phyloP scores from a whole-genome alignment of 1,284 basidiomycete genomes.

The Ustilago esculenta region DNA sequence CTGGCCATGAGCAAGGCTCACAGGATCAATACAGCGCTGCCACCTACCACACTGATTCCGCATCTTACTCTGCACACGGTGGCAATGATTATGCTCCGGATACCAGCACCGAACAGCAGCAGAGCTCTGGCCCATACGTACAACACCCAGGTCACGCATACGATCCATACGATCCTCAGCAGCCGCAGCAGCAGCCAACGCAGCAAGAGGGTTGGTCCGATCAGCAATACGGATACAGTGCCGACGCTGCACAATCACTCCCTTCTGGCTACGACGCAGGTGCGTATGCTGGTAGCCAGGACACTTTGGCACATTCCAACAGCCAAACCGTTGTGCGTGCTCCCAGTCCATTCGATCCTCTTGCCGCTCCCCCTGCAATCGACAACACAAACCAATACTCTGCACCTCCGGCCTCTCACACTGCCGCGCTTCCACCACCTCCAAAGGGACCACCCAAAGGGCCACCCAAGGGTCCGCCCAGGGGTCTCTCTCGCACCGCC shows the following conservation, averaged over 20 bases:
- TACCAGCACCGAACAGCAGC: constrained; percentile 1
- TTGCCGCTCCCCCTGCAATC: constrained; percentile 7
- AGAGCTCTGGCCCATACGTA: neutral
- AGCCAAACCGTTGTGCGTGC: constrained; percentile 10
- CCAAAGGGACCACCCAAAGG: constrained; percentile 20
- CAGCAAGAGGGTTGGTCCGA: constrained; percentile 12
- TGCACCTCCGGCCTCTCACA: constrained; percentile 5
- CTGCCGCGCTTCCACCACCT: constrained; percentile 14
- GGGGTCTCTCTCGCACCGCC: constrained; percentile 34
- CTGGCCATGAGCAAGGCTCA: constrained; percentile 5
- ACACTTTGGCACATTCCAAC: neutral
- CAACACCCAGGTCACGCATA: neutral
- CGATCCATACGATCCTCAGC: constrained; percentile 6
- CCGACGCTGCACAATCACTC: neutral
- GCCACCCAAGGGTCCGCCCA: constrained; percentile 41
- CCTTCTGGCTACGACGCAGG: constrained; percentile 6
- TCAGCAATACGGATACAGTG: constrained; percentile 9
- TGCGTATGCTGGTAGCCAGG: neutral
- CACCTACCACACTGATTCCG: too few relatives aligned
- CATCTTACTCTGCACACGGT: constrained; percentile 12
- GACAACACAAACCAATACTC: constrained; percentile 5
- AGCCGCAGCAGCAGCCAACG: constrained; percentile 6
- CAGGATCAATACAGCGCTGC: too few relatives aligned
- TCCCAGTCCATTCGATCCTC: constrained; percentile 36
- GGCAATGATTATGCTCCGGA: constrained; percentile 3